A percentile compares a stretch with the other conserved stretches of the same genome.
Evolutionary conservation across 2,329 filamentous ascomycete genomes (phyloP).

Genomic region (Ophiostoma triangulosporum): DNA sequence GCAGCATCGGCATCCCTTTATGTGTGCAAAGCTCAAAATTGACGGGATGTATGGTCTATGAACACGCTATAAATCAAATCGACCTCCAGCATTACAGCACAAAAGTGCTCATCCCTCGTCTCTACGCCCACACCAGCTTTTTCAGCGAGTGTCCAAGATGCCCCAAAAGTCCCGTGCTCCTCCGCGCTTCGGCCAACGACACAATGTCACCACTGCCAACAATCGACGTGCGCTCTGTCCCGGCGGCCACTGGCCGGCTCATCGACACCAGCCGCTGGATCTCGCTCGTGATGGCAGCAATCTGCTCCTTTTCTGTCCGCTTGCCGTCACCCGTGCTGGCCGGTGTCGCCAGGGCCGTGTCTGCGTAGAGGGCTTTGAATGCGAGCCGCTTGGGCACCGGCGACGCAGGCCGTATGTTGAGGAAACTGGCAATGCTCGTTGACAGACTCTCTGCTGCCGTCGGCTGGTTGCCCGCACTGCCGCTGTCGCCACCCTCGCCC

Average conservation of each 20-base stretch:
- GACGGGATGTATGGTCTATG: not conserved
- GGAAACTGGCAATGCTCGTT: constrained; percentile 26
- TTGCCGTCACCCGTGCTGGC: constrained; percentile 26
- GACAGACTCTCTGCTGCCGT: constrained; percentile 14
- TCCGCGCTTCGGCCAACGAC: constrained; percentile 70
- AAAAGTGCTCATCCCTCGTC: constrained; percentile 11
- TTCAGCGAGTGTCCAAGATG: constrained; percentile 82
- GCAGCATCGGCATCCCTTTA: too few relatives aligned
- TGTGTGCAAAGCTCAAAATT: too few relatives aligned
- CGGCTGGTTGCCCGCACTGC: not conserved
- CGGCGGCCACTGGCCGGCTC: constrained; percentile 27
- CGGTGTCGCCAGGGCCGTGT: constrained; percentile 31
- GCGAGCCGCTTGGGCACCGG: constrained; percentile 29
- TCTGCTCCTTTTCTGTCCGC: constrained; percentile 41
- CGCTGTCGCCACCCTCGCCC: constrained; percentile 13
- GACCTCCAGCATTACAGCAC: not conserved
- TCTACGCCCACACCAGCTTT: constrained; percentile 81
- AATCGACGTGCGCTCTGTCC: constrained; percentile 30
- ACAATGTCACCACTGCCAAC: constrained; percentile 60
- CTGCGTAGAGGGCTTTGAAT: constrained; percentile 40
- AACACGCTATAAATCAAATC: not conserved
- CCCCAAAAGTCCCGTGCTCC: constrained; percentile 74
- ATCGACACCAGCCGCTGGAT: constrained; percentile 54
- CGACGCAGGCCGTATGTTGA: constrained; percentile 25
- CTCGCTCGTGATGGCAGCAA: constrained; percentile 57